Evolutionary conservation across 2,329 filamentous ascomycete genomes (phyloP).

Genomic region (Didymella lethalis): DNA sequence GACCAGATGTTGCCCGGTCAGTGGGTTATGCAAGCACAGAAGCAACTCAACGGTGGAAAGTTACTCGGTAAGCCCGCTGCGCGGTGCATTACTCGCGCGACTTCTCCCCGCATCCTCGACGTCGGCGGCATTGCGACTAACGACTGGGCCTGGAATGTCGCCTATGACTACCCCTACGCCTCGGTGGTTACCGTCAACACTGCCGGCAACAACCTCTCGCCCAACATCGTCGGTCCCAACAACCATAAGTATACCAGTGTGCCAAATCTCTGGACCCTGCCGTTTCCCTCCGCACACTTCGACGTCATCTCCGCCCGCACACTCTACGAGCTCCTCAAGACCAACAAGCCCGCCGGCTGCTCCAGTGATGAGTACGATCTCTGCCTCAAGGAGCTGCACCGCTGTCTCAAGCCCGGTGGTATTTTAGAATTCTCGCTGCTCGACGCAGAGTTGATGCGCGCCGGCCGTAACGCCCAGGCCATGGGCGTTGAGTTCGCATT

Average conservation of each 20-base stretch:
- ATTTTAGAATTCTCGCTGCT: conserved; percentile 91
- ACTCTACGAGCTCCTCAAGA: conserved; percentile 83
- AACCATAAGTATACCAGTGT: conserved; percentile 89
- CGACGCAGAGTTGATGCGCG: conserved; percentile 88
- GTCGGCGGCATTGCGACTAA: conserved; percentile 84
- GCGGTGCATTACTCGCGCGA: conserved; percentile 61
- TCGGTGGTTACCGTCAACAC: conserved; percentile 89
- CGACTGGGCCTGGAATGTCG: conserved; percentile 96
- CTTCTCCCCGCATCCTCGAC: conserved; percentile 77
- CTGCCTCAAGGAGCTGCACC: conserved; percentile 84
- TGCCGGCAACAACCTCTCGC: conserved; percentile 48
- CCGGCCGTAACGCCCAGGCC: conserved; percentile 79
- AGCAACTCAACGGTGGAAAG: conserved; percentile 66
- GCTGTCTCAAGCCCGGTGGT: conserved; percentile 90
- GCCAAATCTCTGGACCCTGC: conserved; percentile 77
- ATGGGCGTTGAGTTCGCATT: conserved; percentile 93
- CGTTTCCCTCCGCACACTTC: conserved; percentile 86
- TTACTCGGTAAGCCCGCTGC: conserved; percentile 62
- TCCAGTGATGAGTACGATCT: conserved; percentile 83
- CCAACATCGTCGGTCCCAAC: conserved; percentile 72
- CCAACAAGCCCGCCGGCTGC: conserved; percentile 58
- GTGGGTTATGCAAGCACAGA: conserved; percentile 70
- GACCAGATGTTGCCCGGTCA: conserved; percentile 69
- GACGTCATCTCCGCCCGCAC: conserved; percentile 91
- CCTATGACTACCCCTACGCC: conserved; percentile 81